These are phyloP conservation scores for Huntiella abstrusa DNA, from an alignment of 2,329 filamentous ascomycete genomes.

Conservation along the genomic window DNA sequence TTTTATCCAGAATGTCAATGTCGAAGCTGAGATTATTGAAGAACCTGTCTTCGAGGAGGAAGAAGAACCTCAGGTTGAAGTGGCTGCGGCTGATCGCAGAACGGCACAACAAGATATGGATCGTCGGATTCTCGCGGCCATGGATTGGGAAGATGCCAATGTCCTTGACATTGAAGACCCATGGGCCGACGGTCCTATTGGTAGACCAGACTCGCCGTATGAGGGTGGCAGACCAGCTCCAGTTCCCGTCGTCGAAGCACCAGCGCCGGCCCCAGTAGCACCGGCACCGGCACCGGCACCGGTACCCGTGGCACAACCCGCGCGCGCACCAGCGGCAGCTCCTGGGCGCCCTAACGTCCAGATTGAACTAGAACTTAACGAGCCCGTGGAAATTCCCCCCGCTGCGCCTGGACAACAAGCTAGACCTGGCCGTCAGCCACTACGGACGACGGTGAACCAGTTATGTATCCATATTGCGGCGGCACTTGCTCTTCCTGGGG, in stretches of 20 bases:
- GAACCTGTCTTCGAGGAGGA: not conserved
- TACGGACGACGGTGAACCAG: not conserved
- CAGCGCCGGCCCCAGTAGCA: not conserved
- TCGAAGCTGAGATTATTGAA: not conserved
- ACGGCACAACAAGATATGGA: not conserved
- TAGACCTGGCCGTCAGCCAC: not conserved
- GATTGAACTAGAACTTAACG: not conserved
- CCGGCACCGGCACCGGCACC: not conserved
- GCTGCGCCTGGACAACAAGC: not conserved
- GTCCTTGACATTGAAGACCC: not conserved
- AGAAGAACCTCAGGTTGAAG: not conserved
- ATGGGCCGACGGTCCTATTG: not conserved
- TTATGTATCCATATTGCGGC: constrained; percentile 30
- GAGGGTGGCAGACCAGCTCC: not conserved
- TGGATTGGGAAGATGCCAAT: constrained; percentile 2
- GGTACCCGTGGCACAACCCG: not conserved
- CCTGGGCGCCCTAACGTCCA: constrained; percentile 9
- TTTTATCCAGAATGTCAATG: constrained; percentile 1
- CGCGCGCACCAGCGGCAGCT: constrained; percentile 11
- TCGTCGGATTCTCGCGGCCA: not conserved
- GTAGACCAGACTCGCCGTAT: not conserved
- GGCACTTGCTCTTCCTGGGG: constrained; percentile 56
- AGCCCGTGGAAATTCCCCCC: too few species aligned
- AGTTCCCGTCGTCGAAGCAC: not conserved
- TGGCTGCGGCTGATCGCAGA: too few species aligned